phyloP scores from a whole-genome alignment of 2,329 filamentous ascomycete genomes.

The Albifimbria verrucaria region DNA sequence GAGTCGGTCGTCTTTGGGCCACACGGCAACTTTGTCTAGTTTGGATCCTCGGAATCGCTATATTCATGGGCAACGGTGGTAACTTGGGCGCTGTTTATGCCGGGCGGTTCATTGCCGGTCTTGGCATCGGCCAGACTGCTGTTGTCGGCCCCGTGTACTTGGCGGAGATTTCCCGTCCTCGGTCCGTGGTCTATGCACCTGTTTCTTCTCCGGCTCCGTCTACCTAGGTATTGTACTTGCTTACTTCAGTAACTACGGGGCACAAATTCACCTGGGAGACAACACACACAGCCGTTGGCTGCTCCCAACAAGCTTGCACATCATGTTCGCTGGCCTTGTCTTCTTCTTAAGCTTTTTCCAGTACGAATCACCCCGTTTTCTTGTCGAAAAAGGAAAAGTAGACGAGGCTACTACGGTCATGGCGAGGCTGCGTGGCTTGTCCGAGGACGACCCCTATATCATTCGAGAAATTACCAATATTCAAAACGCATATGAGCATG shows the following conservation, averaged over 20 bases:
- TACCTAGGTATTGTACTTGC: conserved; percentile 76
- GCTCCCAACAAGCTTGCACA: conserved; percentile 69
- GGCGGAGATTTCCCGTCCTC: conserved; percentile 67
- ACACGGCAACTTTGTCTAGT: conserved; percentile 54
- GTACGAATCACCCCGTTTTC: conserved; percentile 67
- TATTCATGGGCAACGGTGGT: conserved; percentile 54
- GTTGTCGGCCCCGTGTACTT: conserved; percentile 69
- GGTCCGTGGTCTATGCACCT: conserved; percentile 70
- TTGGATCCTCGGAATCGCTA: conserved; percentile 56
- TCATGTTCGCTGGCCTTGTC: conserved; percentile 74
- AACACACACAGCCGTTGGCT: conserved; percentile 51
- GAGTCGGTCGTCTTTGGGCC: conserved; percentile 59
- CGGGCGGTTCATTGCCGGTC: conserved; percentile 62
- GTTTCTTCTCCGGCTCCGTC: conserved; percentile 50
- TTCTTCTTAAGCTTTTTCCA: conserved; percentile 66
- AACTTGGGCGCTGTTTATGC: conserved; percentile 57
- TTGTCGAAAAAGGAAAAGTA: conserved; percentile 60
- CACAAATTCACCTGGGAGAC: conserved; percentile 45
- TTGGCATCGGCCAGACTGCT: conserved; percentile 64
- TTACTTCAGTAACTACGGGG: conserved; percentile 72
- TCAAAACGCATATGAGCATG: conserved; percentile 63
- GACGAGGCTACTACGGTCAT: conserved; percentile 56
- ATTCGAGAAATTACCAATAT: conserved; percentile 61
- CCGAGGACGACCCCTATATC: conserved; percentile 59
- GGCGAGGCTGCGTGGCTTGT: conserved; percentile 55